Conservation (phyloP, 495 filamentous ascomycete genomes). For the Penicillium arizonense region DNA sequence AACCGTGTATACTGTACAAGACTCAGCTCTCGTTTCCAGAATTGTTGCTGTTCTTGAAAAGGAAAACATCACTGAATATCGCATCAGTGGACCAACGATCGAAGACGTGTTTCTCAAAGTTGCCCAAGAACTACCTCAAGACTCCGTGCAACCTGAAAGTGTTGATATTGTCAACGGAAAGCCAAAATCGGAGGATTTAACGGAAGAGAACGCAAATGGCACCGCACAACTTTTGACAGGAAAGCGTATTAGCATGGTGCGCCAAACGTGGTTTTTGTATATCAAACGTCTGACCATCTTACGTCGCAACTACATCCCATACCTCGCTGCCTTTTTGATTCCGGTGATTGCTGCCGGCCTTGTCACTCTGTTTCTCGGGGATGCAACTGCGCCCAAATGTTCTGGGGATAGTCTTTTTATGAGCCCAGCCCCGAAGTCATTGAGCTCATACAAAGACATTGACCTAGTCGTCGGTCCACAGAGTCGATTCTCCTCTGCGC, state of each 20-base stretch:
- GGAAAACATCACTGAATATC: slow-evolving; percentile 63
- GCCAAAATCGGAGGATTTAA: not conserved
- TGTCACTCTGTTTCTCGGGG: slow-evolving; percentile 67
- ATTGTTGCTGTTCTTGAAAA: slow-evolving; percentile 67
- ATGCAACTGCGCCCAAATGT: slow-evolving; percentile 57
- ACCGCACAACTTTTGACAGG: slow-evolving; percentile 65
- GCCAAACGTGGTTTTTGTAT: slow-evolving; percentile 72
- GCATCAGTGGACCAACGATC: slow-evolving; percentile 79
- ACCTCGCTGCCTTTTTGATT: slow-evolving; percentile 65
- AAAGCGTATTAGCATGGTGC: slow-evolving; percentile 56
- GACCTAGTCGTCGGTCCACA: slow-evolving; percentile 63
- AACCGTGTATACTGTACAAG: slow-evolving; percentile 64
- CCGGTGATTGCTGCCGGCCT: slow-evolving; percentile 75
- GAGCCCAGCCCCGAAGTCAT: slow-evolving; percentile 32
- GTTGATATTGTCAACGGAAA: no score
- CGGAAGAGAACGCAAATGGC: not conserved
- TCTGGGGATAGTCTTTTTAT: slow-evolving; percentile 43
- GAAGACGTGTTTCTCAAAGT: slow-evolving; percentile 85
- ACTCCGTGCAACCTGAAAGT: no score
- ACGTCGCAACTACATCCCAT: slow-evolving; percentile 72
- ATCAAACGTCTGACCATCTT: slow-evolving; percentile 74
- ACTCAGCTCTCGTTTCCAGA: slow-evolving; percentile 58
- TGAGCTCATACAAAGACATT: slow-evolving; percentile 36
- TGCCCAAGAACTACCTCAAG: slow-evolving; percentile 55
- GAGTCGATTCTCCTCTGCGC: slow-evolving; percentile 37